Evolutionary conservation across 345 rosid species (phyloP).

Genomic region (Ceriops decandra): DNA sequence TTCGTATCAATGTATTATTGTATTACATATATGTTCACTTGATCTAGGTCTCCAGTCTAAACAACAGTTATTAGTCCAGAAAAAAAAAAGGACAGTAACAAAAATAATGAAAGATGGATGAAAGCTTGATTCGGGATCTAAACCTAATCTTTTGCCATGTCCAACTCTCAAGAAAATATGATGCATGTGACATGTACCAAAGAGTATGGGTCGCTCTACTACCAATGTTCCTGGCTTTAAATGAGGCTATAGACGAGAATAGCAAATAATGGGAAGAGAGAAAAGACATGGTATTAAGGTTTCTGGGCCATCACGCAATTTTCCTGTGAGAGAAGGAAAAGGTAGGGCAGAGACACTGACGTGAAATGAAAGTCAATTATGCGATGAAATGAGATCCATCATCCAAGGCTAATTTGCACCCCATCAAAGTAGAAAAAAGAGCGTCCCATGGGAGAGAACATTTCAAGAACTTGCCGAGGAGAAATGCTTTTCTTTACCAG

Average conservation of each 20-base stretch:
- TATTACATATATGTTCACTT: too few species aligned
- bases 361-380: neutral
- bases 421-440: too few species aligned
- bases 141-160: too few species aligned
- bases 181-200: conserved; percentile 3
- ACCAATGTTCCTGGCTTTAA: neutral
- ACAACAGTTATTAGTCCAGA: too few species aligned
- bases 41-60: too few species aligned
- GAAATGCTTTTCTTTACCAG: too few species aligned
- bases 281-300: neutral
- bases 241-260: neutral
- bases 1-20: too few species aligned
- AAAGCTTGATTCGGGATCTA: too few species aligned
- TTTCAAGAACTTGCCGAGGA: neutral
- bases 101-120: too few species aligned
- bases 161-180: too few species aligned
- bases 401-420: neutral
- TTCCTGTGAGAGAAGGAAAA: conserved; percentile 2
- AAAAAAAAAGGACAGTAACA: too few species aligned
- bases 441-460: neutral
- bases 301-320: neutral
- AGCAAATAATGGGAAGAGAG: neutral
- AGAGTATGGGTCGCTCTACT: neutral
- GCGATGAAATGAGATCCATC: neutral
- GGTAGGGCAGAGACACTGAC: neutral